Conservation (phyloP, 2,329 filamentous ascomycete genomes). For the Xylariaceae sp. region DNA sequence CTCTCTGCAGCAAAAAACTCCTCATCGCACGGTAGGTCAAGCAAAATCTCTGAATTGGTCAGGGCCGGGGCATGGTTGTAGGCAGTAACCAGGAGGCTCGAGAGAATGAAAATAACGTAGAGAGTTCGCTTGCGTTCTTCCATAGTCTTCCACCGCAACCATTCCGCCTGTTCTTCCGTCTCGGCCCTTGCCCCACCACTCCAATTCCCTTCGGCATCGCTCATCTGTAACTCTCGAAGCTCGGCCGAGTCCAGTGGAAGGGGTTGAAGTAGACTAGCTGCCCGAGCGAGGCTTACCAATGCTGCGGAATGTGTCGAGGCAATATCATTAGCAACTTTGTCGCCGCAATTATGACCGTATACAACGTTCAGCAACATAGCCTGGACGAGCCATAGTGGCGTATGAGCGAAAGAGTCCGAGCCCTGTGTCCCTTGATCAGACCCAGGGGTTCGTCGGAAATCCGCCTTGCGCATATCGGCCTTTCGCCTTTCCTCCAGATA, state of each 20-base stretch:
- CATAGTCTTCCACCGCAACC: constrained; percentile 80
- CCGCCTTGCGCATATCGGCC: constrained; percentile 66
- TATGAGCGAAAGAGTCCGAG: constrained; percentile 61
- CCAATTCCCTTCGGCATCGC: constrained; percentile 46
- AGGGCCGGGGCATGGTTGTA: constrained; percentile 90
- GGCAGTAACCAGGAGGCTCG: constrained; percentile 82
- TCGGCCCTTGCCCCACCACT: constrained; percentile 41
- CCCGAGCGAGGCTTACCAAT: constrained; percentile 82
- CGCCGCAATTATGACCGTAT: constrained; percentile 90
- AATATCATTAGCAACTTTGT: constrained; percentile 85
- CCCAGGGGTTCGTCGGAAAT: constrained; percentile 48
- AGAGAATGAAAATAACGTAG: constrained; percentile 85
- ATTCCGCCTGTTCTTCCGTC: constrained; percentile 62
- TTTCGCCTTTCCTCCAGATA: constrained; percentile 89
- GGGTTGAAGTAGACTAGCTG: constrained; percentile 64
- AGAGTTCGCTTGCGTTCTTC: constrained; percentile 93
- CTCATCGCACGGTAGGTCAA: constrained; percentile 90
- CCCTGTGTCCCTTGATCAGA: constrained; percentile 44
- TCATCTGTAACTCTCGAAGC: constrained; percentile 53
- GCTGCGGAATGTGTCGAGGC: constrained; percentile 89
- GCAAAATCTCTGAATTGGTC: constrained; percentile 86
- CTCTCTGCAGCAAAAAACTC: constrained; percentile 82
- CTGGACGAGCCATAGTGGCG: constrained; percentile 91
- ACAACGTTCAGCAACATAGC: constrained; percentile 95
- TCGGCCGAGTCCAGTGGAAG: constrained; percentile 42